These are phyloP conservation scores for Capsicum rhomboideum DNA, from an alignment of 257 asterid genomes.

Conservation along the genomic window DNA sequence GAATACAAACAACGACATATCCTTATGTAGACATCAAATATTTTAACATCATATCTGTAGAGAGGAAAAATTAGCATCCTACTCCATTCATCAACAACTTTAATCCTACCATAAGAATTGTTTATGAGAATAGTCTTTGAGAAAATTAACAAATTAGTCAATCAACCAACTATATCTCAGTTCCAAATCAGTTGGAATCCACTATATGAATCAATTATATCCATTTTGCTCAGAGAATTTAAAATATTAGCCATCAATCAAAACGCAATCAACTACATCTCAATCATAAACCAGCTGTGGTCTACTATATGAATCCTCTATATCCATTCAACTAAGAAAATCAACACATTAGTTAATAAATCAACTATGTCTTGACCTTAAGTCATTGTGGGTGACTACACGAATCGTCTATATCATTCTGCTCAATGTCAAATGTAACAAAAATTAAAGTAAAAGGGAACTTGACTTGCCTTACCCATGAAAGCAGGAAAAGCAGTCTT, in stretches of 20 bases:
- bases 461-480: conserved; percentile 99
- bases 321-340: neutral
- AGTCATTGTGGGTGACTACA: neutral
- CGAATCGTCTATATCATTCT: neutral
- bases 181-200: neutral
- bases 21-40: neutral
- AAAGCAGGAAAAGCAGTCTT: conserved; percentile 99
- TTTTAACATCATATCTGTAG: neutral
- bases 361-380: neutral
- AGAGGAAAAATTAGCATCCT: neutral
- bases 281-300: neutral
- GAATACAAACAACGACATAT: neutral
- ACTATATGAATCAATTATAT: neutral
- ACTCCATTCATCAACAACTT: neutral
- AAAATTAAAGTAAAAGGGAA: conserved; percentile 19
- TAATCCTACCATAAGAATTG: neutral
- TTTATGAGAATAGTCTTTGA: neutral
- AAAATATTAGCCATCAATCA: neutral
- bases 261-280: neutral
- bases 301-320: neutral
- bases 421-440: neutral
- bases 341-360: neutral
- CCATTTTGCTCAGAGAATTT: neutral
- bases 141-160: neutral
- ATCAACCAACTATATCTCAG: neutral